Evolutionary conservation across 1,284 basidiomycete species (phyloP).

Genomic region (Volvariella surrecta): DNA sequence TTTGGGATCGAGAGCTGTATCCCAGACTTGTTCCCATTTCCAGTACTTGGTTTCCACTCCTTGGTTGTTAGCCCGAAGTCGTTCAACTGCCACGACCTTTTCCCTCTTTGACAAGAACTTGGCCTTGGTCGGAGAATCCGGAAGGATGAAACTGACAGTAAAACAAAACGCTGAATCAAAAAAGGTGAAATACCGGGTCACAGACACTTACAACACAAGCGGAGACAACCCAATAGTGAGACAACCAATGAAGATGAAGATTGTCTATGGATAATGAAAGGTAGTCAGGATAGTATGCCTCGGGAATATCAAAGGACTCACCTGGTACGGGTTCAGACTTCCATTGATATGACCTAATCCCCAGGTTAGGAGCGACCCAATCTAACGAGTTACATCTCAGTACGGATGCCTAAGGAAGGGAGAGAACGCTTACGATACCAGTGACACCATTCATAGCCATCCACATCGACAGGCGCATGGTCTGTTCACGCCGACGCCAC

Average conservation of each 20-base stretch:
- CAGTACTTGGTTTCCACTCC: slow-evolving; percentile 35
- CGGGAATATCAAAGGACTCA: too few relatives aligned
- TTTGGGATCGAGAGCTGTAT: slow-evolving; percentile 32
- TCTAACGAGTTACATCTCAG: slow-evolving; percentile 9
- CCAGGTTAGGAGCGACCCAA: slow-evolving; percentile 32
- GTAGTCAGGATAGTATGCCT: neutral
- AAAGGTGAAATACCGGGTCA: neutral
- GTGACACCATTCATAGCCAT: slow-evolving; percentile 31
- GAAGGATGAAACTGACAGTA: slow-evolving; percentile 24
- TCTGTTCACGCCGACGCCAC: slow-evolving; percentile 37
- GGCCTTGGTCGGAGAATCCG: slow-evolving; percentile 30
- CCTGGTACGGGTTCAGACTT: slow-evolving; percentile 27
- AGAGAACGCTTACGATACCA: slow-evolving; percentile 17
- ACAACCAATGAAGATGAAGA: slow-evolving; percentile 41
- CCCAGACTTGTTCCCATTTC: slow-evolving; percentile 37
- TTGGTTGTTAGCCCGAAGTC: slow-evolving; percentile 31
- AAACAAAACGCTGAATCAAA: neutral
- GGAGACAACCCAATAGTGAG: slow-evolving; percentile 35
- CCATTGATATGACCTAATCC: slow-evolving; percentile 34
- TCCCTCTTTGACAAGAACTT: slow-evolving; percentile 30
- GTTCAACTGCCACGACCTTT: slow-evolving; percentile 34
- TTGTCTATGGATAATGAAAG: slow-evolving; percentile 20
- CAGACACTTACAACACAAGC: slow-evolving; percentile 30
- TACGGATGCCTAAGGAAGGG: neutral
- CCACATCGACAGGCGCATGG: slow-evolving; percentile 33